Percentiles rank a stretch among this genome's conserved stretches.
These are phyloP conservation scores for Calonectria honghensis DNA, from an alignment of 2,329 filamentous ascomycete species.

Conservation along the genomic window DNA sequence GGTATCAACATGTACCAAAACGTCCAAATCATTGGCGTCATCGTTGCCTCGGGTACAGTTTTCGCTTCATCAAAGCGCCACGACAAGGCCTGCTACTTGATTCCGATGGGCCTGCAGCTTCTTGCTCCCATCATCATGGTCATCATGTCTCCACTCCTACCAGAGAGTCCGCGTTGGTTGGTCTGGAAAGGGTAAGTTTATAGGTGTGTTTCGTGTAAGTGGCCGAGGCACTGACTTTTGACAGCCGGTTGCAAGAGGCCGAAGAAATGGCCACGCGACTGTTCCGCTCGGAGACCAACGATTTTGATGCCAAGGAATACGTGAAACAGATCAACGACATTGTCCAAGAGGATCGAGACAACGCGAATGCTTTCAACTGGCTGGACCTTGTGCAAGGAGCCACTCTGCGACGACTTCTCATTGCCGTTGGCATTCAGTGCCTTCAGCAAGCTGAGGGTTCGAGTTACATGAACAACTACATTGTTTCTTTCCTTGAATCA, in stretches of 20 bases:
- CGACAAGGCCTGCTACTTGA: constrained; percentile 5
- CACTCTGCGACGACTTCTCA: constrained; percentile 6
- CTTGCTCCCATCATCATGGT: background rate
- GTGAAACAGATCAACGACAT: background rate
- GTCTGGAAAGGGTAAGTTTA: constrained; percentile 6
- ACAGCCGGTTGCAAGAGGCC: background rate
- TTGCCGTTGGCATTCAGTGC: constrained; percentile 8
- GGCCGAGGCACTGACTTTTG: background rate
- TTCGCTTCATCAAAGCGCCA: constrained; percentile 2
- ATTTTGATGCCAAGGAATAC: constrained; percentile 9
- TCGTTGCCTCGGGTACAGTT: background rate
- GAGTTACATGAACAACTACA: constrained; percentile 24
- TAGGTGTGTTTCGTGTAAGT: too few species aligned
- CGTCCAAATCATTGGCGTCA: constrained; percentile 3
- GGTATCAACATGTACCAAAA: constrained; percentile 20
- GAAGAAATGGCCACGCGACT: background rate
- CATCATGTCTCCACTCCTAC: background rate
- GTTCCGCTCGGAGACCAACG: background rate
- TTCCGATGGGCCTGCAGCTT: constrained; percentile 9
- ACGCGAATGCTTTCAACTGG: constrained; percentile 6
- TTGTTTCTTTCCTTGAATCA: constrained; percentile 5
- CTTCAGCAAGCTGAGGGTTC: constrained; percentile 15
- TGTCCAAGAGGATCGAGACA: background rate
- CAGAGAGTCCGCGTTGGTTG: constrained; percentile 5
- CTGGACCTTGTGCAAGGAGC: background rate